Base-by-base conservation (phyloP, 371 early-diverging fungal species). In the Rhizopus stolonifer region DNA sequence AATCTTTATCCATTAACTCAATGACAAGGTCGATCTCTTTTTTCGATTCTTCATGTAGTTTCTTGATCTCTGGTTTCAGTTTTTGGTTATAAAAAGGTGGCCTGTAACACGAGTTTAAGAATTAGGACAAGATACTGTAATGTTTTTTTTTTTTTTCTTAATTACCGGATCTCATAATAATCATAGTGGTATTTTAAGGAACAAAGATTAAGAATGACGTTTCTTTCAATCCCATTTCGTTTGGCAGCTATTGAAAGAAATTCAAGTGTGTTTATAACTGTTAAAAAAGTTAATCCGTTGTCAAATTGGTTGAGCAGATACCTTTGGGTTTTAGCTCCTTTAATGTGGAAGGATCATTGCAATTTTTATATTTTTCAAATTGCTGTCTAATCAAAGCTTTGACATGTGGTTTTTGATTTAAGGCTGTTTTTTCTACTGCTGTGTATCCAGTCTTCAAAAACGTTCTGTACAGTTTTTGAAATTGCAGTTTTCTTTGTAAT, bases 171-270 rank as follows among this genome's bases (percentile, higher is more conserved):
- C 0, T 48, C 38, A 34, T 60, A 60, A 23, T 49, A 42, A 18
- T 64, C 54, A n/a, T 52, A 42, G 39, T 50, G 46, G 17, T 52
- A 58, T 15, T 64, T 60, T 10, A 67, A 45, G 21, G 43, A 25
- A 34, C 61, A 64, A 22, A 67, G 31, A 24, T 64, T 67, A 33
- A 32, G 19, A 40, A 67, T 52, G 34, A 67, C 46, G 22, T 57
- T 46, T 38, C 42, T 32, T 52, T 57, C 68, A 21, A 58, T 42
- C 3, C 68, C 64, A 11, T 45, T 47, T 10, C 40, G 31, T 23
- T 29, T 14, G 4, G 54, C 31, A 5, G 68, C 68, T n/a, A 52
- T 34, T 14, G 50, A 15, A 1, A 67, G 46, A n/a, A 67, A 52
- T 6, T 39, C 40, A 10, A 64, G 44, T 17, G 68, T 67, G 23